Evolutionary conservation across 2,329 filamentous ascomycete genomes (phyloP).

Genomic region (Talaromyces sp.): DNA sequence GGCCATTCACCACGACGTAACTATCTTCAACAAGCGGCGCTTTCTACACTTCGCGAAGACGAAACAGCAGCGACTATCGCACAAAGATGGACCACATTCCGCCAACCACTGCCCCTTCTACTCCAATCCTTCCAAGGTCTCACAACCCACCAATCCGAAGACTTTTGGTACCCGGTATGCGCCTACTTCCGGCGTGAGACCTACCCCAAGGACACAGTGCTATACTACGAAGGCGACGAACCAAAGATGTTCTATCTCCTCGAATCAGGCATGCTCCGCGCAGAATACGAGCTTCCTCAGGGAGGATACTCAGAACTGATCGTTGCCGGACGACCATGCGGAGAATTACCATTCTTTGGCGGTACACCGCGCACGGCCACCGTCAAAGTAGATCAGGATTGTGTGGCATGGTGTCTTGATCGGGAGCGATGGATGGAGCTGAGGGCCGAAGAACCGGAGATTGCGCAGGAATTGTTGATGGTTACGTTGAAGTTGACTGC

Average conservation of each 20-base stretch:
- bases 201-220: constrained; percentile 62
- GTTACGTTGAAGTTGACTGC: constrained; percentile 91
- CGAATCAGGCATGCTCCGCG: constrained; percentile 80
- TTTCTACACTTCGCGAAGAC: constrained; percentile 64
- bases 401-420: constrained; percentile 76
- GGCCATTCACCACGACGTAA: constrained; percentile 73
- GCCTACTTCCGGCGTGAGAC: constrained; percentile 69
- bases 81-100: constrained; percentile 73
- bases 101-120: constrained; percentile 84
- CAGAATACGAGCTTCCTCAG: constrained; percentile 86
- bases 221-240: constrained; percentile 72
- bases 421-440: constrained; percentile 65
- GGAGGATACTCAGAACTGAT: constrained; percentile 87
- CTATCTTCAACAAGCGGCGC: constrained; percentile 73
- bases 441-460: constrained; percentile 66
- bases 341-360: constrained; percentile 92
- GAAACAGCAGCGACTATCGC: constrained; percentile 44
- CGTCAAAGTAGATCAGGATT: constrained; percentile 74
- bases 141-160: constrained; percentile 71
- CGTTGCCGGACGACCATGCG: constrained; percentile 88
- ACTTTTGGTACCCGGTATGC: constrained; percentile 85
- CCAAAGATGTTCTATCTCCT: constrained; percentile 85
- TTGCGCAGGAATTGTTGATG: constrained; percentile 76
- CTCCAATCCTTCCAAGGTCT: constrained; percentile 92
- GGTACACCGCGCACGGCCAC: constrained; percentile 84